Evolutionary conservation across 2,329 filamentous ascomycete genomes (phyloP), one percentile per base, ranked within the genome.

Genomic region (Ceratocystis papillata): DNA sequence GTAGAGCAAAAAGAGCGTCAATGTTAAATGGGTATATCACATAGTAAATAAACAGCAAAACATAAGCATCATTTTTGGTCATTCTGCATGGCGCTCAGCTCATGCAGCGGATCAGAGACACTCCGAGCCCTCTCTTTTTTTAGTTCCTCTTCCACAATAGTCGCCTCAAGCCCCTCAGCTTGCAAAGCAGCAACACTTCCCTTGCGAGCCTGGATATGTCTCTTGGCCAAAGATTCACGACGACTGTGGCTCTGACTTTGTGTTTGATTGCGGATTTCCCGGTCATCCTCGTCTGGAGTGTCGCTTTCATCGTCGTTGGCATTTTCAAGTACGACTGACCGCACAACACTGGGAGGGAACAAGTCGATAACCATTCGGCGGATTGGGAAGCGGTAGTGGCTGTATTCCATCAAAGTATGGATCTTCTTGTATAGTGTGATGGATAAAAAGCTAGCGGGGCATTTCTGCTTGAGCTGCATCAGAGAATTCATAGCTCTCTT

Each of bases 281-380:
- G 71, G 45, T 78, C 77, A 10, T 78, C 75, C 33, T 73, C 74
- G 10, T 73, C 75, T 12, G 68, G 71, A 28, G 75, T 75, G 45
- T 73, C 75, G 44, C 73, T 75, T 63, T 90, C 88, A 63, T 88
- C 86, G 22, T 89, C 87, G 8, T 77, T 76, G 17, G 55, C 46
- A 37, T 62, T 65, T 22, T 88, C 87, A 67, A 96, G 86, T 12
- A 99, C 88, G 68, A 96, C 89, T 70, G 85, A 84, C 69, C 91
- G 81, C 76, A 97, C 81, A 55, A 97, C 89, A 67, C 84, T 87
- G 76, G 93, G 94, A 72, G 97, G 93, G 72, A 99, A 99, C 25
- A 99, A 77, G 73, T 97, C 94, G 68, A 97, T 86, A 45, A 96
- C 88, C 76, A 96, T 92, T 59, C 93, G 87, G 69, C 93, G 87